Percentiles rank a stretch among this genome's conserved stretches.
Evolutionary conservation across 2,329 filamentous ascomycete genomes (phyloP).

Genomic region (Chrysosporium queenslandicum): DNA sequence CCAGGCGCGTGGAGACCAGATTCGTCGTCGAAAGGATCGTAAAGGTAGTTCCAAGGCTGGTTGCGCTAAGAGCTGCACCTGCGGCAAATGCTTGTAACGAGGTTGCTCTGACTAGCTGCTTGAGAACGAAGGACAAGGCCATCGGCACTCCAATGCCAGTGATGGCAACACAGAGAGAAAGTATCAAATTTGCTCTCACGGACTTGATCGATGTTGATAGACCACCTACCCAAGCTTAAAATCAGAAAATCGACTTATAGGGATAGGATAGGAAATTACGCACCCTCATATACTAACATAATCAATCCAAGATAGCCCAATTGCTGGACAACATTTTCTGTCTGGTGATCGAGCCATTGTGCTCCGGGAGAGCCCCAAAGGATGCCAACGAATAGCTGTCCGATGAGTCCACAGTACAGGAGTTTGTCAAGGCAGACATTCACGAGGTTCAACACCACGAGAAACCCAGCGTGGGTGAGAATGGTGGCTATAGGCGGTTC

Average conservation of each 20-base stretch:
- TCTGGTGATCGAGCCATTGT: constrained; percentile 45
- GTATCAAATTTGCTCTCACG: constrained; percentile 49
- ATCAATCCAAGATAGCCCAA: constrained; percentile 66
- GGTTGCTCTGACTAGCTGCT: constrained; percentile 37
- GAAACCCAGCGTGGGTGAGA: too few relatives aligned
- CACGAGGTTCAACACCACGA: constrained; percentile 50
- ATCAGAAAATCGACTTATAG: too few relatives aligned
- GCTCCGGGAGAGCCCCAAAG: constrained; percentile 59
- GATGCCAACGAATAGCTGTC: constrained; percentile 61
- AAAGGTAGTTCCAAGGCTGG: constrained; percentile 62
- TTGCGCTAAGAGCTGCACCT: constrained; percentile 63
- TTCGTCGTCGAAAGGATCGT: constrained; percentile 53
- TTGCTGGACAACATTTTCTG: constrained; percentile 50
- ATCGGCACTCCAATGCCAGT: constrained; percentile 58
- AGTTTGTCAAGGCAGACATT: constrained; percentile 46
- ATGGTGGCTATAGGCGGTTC: too few relatives aligned
- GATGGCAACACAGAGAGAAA: constrained; percentile 53
- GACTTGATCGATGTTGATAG: constrained; percentile 46
- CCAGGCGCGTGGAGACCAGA: constrained; percentile 47
- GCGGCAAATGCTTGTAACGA: constrained; percentile 58
- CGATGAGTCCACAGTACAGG: constrained; percentile 47
- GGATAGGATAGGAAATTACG: too few relatives aligned
- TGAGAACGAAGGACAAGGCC: constrained; percentile 53
- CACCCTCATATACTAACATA: constrained; percentile 59
- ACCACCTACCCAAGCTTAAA: too few relatives aligned